Evolutionary conservation across 2,329 filamentous ascomycete species (phyloP), one percentile per base, ranked within the genome.

Genomic region (Cercospora nicotianae): DNA sequence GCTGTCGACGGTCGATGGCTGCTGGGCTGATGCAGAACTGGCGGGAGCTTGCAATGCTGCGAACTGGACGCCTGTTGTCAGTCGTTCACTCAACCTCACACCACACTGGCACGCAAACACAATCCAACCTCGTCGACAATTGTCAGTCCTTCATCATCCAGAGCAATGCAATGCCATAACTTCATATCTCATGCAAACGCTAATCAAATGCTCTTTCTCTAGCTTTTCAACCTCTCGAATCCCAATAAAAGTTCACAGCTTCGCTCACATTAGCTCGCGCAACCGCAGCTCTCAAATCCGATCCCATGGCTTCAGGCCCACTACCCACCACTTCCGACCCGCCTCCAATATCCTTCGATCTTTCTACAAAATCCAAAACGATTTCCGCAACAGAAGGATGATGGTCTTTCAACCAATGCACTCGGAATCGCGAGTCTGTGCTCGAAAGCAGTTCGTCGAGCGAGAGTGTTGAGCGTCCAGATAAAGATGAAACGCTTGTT

Each of bases 301-400:
- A 69, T 0, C 75, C 74, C 75, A 76, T 74, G 1, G 62, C 65
- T 18, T 75, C 74, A 0, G 75, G 74, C 42, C 75, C 75, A 70
- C 74, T 76, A 5, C 75, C 73, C 2, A 77, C 55, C 13, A 75
- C 67, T 67, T 75, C 72, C n/a, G 66, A 42, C 2, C 55, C 33
- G 2, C 73, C 75, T 9, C 75, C 73, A 1, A 64, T 36, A 30
- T 68, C 67, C 20, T 61, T 63, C 18, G 65, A 67, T n/a, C 74
- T 64, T 23, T 74, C 70, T 10, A 69, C 57, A 58, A 76, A 77
- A 13, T 74, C 72, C 0, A 58, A 36, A n/a, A 77, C 72, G 3
- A 76, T 67, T 4, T 73, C 67, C 1, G 63, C 53, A 3, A 73
- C 58, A 5, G 62, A 67, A 5, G 75, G 75, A 64, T 76, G 75